These are phyloP conservation scores for Camelina laxa DNA, from an alignment of 345 rosid genomes.

Conservation along the genomic window DNA sequence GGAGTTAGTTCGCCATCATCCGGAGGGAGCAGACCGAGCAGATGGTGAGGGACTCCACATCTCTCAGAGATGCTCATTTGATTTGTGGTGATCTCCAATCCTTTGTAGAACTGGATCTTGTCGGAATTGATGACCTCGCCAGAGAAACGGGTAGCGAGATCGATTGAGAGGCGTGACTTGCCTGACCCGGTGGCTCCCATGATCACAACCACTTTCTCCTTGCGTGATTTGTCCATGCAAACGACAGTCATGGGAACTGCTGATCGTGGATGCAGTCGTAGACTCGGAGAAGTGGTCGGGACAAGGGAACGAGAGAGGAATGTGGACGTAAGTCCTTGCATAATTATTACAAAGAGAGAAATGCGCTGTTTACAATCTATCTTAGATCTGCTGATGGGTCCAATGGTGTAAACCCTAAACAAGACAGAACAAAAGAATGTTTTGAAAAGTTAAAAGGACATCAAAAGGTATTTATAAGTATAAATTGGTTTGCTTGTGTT, in stretches of 20 bases:
- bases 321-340: constrained; percentile 27
- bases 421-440: background rate
- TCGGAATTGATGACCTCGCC: constrained; percentile 83
- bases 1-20: constrained; percentile 57
- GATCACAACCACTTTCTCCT: constrained; percentile 68
- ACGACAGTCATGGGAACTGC: constrained; percentile 29
- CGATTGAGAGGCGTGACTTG: constrained; percentile 80
- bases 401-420: background rate
- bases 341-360: constrained; percentile 12
- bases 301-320: constrained; percentile 21
- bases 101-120: constrained; percentile 63
- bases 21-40: constrained; percentile 57
- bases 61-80: constrained; percentile 62
- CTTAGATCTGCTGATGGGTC: background rate
- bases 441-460: background rate
- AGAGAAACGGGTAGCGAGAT: constrained; percentile 64
- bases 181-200: constrained; percentile 90
- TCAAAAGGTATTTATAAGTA: background rate
- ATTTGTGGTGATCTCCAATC: constrained; percentile 76
- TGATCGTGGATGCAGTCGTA: background rate
- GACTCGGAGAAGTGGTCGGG: constrained; percentile 21
- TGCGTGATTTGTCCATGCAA: constrained; percentile 34
- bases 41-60: constrained; percentile 76
- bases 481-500: no score
- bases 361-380: background rate